Conservation (phyloP, 2,329 filamentous ascomycete species). For the Fusarium falciforme region DNA sequence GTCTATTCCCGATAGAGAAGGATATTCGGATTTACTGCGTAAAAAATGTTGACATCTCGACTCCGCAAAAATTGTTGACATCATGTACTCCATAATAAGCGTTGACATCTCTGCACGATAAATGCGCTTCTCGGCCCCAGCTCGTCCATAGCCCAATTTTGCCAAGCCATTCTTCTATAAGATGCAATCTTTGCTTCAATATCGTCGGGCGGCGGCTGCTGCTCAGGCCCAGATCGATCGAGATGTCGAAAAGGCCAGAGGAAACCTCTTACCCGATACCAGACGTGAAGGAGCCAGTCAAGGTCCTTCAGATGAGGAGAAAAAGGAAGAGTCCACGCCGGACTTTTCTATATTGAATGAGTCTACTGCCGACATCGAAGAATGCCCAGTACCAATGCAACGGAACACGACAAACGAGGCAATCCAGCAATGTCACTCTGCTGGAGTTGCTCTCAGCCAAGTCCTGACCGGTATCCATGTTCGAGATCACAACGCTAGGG, state of each 20-base stretch:
- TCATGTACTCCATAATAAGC: not conserved
- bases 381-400: not conserved
- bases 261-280: not conserved
- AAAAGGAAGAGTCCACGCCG: not conserved
- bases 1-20: not conserved
- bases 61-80: not conserved
- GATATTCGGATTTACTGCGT: not conserved
- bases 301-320: not conserved
- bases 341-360: not conserved
- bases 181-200: slow-evolving; percentile 38
- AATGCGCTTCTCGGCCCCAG: not conserved
- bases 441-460: slow-evolving; percentile 40
- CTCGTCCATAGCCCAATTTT: not conserved
- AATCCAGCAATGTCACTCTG: slow-evolving; percentile 17
- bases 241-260: slow-evolving; percentile 23
- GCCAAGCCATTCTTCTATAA: not conserved
- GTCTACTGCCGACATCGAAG: not conserved
- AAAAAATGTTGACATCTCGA: not conserved
- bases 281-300: not conserved
- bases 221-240: slow-evolving; percentile 37
- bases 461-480: slow-evolving; percentile 47
- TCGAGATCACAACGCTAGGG: slow-evolving; percentile 38
- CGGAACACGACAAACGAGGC: slow-evolving; percentile 8
- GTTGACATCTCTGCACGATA: not conserved
- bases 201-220: slow-evolving; percentile 28